phyloP scores from a whole-genome alignment of 495 filamentous ascomycete species.

The Penicillium turbatum region DNA sequence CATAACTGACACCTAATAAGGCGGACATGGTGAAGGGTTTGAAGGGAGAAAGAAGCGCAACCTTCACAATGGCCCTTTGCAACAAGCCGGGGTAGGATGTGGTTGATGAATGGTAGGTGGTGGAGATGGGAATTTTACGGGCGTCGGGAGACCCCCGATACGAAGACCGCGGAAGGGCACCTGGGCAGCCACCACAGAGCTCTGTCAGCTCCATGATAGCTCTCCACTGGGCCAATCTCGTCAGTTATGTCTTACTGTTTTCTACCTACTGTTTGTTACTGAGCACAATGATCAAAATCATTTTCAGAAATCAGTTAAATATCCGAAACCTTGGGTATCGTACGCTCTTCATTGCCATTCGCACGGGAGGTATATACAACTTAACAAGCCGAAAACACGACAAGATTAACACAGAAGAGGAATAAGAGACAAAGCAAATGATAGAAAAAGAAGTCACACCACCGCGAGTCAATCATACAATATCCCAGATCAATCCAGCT shows the following conservation, averaged over 20 bases:
- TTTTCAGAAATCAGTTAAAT: background rate
- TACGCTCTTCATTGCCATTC: constrained; percentile 44
- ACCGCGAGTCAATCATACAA: constrained; percentile 7
- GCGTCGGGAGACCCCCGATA: constrained; percentile 22
- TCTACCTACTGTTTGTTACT: background rate
- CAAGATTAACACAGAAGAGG: constrained; percentile 36
- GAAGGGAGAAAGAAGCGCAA: constrained; percentile 1
- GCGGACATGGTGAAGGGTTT: constrained; percentile 38
- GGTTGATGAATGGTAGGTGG: constrained; percentile 5
- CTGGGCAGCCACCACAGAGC: constrained; percentile 1
- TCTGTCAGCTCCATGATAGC: background rate
- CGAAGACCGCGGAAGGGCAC: constrained; percentile 19
- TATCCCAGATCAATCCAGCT: constrained; percentile 6
- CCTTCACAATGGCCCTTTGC: constrained; percentile 3
- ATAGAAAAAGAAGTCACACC: constrained; percentile 16
- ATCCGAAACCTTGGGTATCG: constrained; percentile 30
- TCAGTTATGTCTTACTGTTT: background rate
- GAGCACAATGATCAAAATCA: background rate
- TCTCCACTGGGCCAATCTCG: background rate
- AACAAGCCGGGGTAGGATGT: constrained; percentile 8
- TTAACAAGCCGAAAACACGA: constrained; percentile 30
- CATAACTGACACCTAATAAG: constrained; percentile 47
- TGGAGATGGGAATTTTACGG: constrained; percentile 38
- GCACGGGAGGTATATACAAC: constrained; percentile 46
- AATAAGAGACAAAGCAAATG: constrained; percentile 21